Base-by-base conservation (phyloP, 345 rosid genomes). In the Euphorbia lathyris region DNA sequence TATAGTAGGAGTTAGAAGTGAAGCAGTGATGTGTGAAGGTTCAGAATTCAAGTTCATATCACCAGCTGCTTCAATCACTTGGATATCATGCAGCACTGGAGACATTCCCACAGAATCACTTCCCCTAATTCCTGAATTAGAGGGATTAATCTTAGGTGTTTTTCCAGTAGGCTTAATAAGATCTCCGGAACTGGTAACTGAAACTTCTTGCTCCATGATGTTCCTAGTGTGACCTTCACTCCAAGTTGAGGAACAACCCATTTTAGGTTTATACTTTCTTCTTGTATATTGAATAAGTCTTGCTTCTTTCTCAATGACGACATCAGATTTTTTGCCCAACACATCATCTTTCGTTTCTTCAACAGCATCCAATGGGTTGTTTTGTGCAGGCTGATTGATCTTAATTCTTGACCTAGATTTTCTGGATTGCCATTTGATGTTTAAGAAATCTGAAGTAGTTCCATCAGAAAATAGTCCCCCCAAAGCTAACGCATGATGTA, bases 201-300 rank as follows among this genome's bases (percentile, higher is more conserved):
- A 73, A 69, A 73, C 75, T 60, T 76, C 83, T 74, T 70, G 68
- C 12, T 48, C 65, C 30, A 47, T 63, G 40, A 47, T 65, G 53
- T 67, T 76, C 36, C 62, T 57, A 67, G 57, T n/a, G n/a, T n/a
- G n/a, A n/a, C n/a, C n/a, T n/a, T n/a, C n/a, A n/a, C n/a, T n/a
- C n/a, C n/a, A n/a, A n/a, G n/a, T n/a, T n/a, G n/a, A n/a, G n/a
- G n/a, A n/a, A n/a, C n/a, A n/a, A n/a, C n/a, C n/a, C n/a, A n/a
- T n/a, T n/a, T n/a, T n/a, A n/a, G n/a, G n/a, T n/a, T n/a, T n/a
- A n/a, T 68, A 58, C 76, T 82, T 95, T 87, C 90, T 85, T 79
- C 99, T 90, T 36, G 89, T 74, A 80, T 95, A 95, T 61, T 86
- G 93, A 68, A 95, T 83, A 73, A 95, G 74, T 74, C 73, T 83